Conservation (phyloP, 805 yeast genomes). For the Saturnispora sanitii region DNA sequence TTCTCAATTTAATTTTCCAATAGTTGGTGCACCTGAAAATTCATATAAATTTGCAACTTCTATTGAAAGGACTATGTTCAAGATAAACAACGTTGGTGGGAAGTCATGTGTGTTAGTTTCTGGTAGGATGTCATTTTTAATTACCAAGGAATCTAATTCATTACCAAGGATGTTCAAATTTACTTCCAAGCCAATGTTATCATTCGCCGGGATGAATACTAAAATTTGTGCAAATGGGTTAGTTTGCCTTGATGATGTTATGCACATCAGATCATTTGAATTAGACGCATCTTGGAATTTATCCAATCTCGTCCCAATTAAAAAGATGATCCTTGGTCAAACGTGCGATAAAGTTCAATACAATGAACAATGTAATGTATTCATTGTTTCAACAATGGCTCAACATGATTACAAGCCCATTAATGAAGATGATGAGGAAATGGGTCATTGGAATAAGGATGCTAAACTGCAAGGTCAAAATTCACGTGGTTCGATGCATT, state of each 20-base stretch:
- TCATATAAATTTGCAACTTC: constrained; percentile 60
- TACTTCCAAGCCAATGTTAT: constrained; percentile 53
- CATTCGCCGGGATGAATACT: constrained; percentile 45
- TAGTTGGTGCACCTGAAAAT: constrained; percentile 76
- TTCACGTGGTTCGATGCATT: constrained; percentile 49
- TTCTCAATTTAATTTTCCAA: constrained; percentile 33
- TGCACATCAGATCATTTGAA: constrained; percentile 55
- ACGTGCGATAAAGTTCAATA: constrained; percentile 59
- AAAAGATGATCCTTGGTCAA: constrained; percentile 41
- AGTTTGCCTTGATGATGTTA: constrained; percentile 60
- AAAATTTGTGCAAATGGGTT: constrained; percentile 36
- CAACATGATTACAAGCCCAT: constrained; percentile 52
- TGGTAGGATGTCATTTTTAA: constrained; percentile 62
- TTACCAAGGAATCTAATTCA: constrained; percentile 56
- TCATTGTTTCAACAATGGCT: constrained; percentile 49
- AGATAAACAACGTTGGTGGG: constrained; percentile 49
- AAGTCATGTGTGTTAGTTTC: constrained; percentile 56
- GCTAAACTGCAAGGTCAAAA: constrained; percentile 40
- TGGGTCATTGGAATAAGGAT: constrained; percentile 45
- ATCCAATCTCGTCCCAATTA: constrained; percentile 52
- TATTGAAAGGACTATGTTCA: constrained; percentile 57
- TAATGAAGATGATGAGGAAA: constrained; percentile 63
- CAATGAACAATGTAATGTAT: constrained; percentile 57
- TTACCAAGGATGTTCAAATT: constrained; percentile 58
- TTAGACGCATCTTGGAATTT: constrained; percentile 39